Evolutionary conservation across 2,329 filamentous ascomycete species (phyloP).

Genomic region (Bipolaris gigantea): DNA sequence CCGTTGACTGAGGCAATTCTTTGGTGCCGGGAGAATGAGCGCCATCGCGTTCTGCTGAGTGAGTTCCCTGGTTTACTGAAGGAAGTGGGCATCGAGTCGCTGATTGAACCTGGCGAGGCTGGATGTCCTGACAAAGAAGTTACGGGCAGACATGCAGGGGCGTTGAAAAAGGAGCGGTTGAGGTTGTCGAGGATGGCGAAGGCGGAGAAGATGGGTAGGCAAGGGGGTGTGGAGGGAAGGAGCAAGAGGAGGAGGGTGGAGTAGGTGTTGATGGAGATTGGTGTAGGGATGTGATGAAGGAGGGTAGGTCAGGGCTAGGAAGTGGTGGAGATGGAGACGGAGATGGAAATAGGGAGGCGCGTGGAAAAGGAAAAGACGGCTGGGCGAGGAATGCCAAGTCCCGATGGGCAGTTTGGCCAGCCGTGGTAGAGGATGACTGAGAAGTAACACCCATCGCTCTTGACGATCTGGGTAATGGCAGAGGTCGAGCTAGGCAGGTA

Average conservation of each 20-base stretch:
- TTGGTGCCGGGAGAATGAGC: conserved; percentile 11
- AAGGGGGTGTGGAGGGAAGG: not conserved
- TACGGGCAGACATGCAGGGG: not conserved
- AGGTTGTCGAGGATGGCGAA: not conserved
- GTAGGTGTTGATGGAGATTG: not conserved
- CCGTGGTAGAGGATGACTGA: not conserved
- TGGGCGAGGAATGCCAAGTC: no score
- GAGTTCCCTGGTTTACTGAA: conserved; percentile 10
- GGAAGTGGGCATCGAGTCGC: conserved; percentile 4
- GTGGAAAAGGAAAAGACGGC: not conserved
- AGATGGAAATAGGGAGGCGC: not conserved
- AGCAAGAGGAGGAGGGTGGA: conserved; percentile 8
- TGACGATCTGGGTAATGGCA: not conserved
- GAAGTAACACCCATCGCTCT: not conserved
- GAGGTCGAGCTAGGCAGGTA: not conserved
- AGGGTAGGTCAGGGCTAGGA: not conserved
- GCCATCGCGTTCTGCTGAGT: conserved; percentile 10
- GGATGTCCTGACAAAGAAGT: conserved; percentile 18
- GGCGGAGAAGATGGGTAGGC: conserved; percentile 1
- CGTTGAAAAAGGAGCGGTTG: conserved; percentile 14
- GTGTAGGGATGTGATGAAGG: not conserved
- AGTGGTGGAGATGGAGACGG: not conserved
- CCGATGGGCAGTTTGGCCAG: not conserved
- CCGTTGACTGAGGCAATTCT: conserved; percentile 19
- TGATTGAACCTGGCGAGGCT: conserved; percentile 11